phyloP scores from a whole-genome alignment of 495 filamentous ascomycete genomes.

The Aspergillus coremiiformis region DNA sequence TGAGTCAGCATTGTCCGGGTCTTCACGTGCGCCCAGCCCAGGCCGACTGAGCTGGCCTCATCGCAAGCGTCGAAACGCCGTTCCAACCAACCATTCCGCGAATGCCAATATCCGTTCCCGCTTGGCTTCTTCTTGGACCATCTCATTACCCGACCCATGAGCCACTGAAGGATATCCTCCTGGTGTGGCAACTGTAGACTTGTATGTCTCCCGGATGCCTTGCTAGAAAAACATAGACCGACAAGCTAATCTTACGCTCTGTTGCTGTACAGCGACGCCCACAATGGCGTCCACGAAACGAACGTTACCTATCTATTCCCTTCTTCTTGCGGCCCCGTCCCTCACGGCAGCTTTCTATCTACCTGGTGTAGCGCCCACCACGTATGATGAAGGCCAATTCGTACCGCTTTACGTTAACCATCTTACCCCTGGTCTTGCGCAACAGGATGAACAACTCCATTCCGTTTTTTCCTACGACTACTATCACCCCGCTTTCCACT shows the following conservation, averaged over 20 bases:
- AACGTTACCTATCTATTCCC: conserved; percentile 20
- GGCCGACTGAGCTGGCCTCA: conserved; percentile 16
- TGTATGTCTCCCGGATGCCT: conserved; percentile 11
- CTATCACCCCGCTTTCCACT: conserved; percentile 79
- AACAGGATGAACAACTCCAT: conserved; percentile 66
- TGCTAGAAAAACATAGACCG: conserved; percentile 7
- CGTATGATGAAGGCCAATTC: conserved; percentile 64
- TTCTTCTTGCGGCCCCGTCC: conserved; percentile 30
- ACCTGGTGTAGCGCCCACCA: conserved; percentile 89
- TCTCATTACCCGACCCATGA: conserved; percentile 5
- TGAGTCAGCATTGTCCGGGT: not conserved
- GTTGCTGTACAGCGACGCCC: conserved; percentile 12
- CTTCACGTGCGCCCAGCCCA: conserved; percentile 18
- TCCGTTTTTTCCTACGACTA: conserved; percentile 95
- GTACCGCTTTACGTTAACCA: conserved; percentile 92
- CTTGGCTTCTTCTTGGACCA: not conserved
- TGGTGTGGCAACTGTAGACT: conserved; percentile 16
- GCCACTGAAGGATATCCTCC: conserved; percentile 1
- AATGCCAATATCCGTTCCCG: not conserved
- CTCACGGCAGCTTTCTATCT: conserved; percentile 83
- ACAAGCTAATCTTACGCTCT: conserved; percentile 13
- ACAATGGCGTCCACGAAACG: conserved; percentile 37
- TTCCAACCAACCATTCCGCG: not conserved
- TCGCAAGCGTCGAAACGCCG: not conserved
- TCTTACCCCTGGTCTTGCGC: conserved; percentile 75